phyloP scores from a whole-genome alignment of 441 rosid genomes.

The Corymbia citriodora region DNA sequence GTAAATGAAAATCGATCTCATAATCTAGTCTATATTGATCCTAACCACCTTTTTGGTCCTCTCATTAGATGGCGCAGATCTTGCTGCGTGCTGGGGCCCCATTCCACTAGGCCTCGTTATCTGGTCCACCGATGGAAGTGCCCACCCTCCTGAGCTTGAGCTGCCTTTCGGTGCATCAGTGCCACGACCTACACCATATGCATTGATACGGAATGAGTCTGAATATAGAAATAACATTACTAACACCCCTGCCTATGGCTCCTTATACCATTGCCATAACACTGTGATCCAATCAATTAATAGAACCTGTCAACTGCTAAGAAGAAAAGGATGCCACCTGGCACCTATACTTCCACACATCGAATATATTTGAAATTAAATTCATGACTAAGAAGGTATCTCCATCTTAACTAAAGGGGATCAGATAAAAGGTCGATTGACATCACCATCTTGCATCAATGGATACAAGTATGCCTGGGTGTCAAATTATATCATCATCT shows the following conservation, averaged over 20 bases:
- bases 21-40: constrained; percentile 59
- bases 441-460: constrained; percentile 6
- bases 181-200: constrained; percentile 23
- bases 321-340: background rate
- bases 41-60: constrained; percentile 54
- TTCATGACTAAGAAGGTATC: background rate
- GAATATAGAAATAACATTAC: background rate
- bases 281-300: background rate
- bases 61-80: constrained; percentile 10
- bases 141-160: constrained; percentile 24
- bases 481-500: background rate
- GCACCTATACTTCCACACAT: background rate
- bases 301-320: background rate
- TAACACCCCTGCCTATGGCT: background rate
- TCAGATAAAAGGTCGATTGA: constrained; percentile 6
- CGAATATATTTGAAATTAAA: background rate
- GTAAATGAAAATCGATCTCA: background rate
- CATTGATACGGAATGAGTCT: background rate
- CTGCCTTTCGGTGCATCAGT: constrained; percentile 8
- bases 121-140: constrained; percentile 23
- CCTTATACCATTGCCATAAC: background rate
- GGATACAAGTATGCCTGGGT: background rate
- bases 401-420: background rate
- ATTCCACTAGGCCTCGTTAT: background rate
- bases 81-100: background rate